phyloP scores from a whole-genome alignment of 1,139 yeast genomes.

The Saccharomyces pastorianus region DNA sequence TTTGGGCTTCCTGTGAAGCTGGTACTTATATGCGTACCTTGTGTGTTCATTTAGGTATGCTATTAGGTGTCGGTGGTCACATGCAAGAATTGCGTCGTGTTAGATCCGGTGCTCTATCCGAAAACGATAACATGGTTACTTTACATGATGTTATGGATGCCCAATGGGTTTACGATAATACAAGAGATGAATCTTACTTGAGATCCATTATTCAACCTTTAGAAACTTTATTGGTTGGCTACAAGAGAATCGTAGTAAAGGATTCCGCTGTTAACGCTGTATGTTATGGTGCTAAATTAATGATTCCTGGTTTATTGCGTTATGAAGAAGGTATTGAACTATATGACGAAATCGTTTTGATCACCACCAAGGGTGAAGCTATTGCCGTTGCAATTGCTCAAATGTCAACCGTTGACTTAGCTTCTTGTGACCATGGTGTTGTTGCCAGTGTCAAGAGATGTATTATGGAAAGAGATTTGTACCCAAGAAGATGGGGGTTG shows the following conservation, averaged over 20 bases:
- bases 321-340: slow-evolving; percentile 97
- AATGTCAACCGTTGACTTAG: slow-evolving; percentile 96
- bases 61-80: slow-evolving; percentile 97
- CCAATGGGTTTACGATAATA: slow-evolving; percentile 94
- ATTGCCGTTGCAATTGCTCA: slow-evolving; percentile 98
- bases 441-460: slow-evolving; percentile 98
- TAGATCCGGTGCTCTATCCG: slow-evolving; percentile 92
- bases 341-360: slow-evolving; percentile 94
- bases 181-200: slow-evolving; percentile 91
- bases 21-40: slow-evolving; percentile 99
- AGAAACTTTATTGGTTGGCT: slow-evolving; percentile 86
- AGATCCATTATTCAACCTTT: slow-evolving; percentile 92
- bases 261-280: slow-evolving; percentile 98
- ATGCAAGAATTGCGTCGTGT: slow-evolving; percentile 99
- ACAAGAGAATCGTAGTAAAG: slow-evolving; percentile 95
- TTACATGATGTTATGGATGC: slow-evolving; percentile 96
- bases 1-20: slow-evolving; percentile 99
- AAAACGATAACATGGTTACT: slow-evolving; percentile 86
- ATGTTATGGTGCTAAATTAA: slow-evolving; percentile 97
- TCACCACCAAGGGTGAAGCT: slow-evolving; percentile 99
- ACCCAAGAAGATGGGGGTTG: slow-evolving; percentile 99
- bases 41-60: slow-evolving; percentile 97
- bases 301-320: slow-evolving; percentile 97
- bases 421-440: slow-evolving; percentile 95
- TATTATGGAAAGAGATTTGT: slow-evolving; percentile 97